Conservation (phyloP, 2,329 filamentous ascomycete genomes). For the Xylariaceae sp. region DNA sequence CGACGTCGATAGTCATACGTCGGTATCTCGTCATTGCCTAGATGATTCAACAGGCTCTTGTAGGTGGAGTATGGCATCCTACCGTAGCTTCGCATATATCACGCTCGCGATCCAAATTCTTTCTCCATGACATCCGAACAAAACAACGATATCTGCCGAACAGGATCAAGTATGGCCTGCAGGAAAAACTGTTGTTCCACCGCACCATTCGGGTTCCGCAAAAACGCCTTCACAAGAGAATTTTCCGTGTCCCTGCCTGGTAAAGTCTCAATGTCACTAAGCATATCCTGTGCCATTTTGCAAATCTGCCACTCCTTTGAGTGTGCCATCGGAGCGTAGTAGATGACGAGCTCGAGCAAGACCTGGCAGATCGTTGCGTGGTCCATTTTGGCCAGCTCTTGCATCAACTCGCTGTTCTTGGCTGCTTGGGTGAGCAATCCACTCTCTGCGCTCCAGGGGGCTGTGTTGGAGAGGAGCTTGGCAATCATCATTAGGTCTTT, state of each 20-base stretch:
- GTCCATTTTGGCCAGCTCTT: slow-evolving; percentile 35
- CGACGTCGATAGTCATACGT: no score
- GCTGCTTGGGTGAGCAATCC: no score
- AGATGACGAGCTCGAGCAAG: slow-evolving; percentile 45
- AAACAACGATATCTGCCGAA: slow-evolving; percentile 44
- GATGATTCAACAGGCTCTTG: no score
- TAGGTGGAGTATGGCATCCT: no score
- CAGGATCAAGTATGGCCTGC: slow-evolving; percentile 44
- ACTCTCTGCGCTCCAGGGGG: slow-evolving; percentile 23
- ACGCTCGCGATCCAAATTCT: slow-evolving; percentile 34
- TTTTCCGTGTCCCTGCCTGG: slow-evolving; percentile 43
- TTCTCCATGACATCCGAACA: slow-evolving; percentile 40
- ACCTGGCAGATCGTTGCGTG: slow-evolving; percentile 52
- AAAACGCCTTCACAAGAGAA: slow-evolving; percentile 42
- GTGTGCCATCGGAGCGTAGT: slow-evolving; percentile 39
- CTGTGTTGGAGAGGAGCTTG: slow-evolving; percentile 49
- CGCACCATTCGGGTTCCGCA: slow-evolving; percentile 35
- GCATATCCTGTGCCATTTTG: slow-evolving; percentile 41
- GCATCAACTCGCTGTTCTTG: no score
- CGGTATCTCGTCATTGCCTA: no score
- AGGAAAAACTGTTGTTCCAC: slow-evolving; percentile 46
- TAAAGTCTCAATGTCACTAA: slow-evolving; percentile 46
- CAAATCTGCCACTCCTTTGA: slow-evolving; percentile 45
- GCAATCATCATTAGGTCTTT: slow-evolving; percentile 50
- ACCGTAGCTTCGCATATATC: neutral